A percentile compares a stretch with the other conserved stretches of the same genome.
phyloP scores from a whole-genome alignment of 1,284 basidiomycete genomes.

The Apiotrichum gamsii region DNA sequence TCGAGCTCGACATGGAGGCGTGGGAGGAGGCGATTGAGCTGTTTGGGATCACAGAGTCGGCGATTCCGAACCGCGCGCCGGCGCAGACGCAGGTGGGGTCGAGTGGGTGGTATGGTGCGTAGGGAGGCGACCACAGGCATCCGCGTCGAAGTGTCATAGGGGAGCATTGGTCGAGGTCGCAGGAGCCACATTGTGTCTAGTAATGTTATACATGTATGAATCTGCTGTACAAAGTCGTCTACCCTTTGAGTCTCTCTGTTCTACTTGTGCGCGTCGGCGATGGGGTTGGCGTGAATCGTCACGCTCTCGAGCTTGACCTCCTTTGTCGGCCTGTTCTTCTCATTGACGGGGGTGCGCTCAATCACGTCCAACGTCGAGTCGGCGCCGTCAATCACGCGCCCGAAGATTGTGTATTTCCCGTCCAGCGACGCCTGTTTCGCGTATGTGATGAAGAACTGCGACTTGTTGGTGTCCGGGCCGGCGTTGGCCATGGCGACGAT shows the following conservation, averaged over 20 bases:
- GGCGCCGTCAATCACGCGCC: constrained; percentile 87
- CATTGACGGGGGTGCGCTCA: constrained; percentile 82
- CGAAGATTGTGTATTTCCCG: constrained; percentile 90
- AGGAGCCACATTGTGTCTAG: neutral
- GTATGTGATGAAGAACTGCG: constrained; percentile 89
- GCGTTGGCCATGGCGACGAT: constrained; percentile 97
- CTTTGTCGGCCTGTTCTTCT: constrained; percentile 77
- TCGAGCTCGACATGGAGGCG: constrained; percentile 50
- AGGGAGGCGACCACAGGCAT: neutral
- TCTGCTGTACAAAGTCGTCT: neutral
- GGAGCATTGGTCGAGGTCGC: neutral
- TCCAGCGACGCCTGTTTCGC: constrained; percentile 86
- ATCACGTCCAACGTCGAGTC: constrained; percentile 83
- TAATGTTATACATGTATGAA: constrained; percentile 5
- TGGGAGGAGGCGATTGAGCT: constrained; percentile 45
- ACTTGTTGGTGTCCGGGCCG: constrained; percentile 88
- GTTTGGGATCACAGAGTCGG: constrained; percentile 47
- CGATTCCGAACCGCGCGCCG: constrained; percentile 46
- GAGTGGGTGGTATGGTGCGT: constrained; percentile 7
- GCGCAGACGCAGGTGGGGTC: constrained; percentile 1
- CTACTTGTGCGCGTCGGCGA: constrained; percentile 40
- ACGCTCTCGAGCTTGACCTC: constrained; percentile 76
- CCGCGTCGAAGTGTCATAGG: no score
- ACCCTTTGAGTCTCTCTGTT: neutral
- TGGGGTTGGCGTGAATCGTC: constrained; percentile 90